Conservation (phyloP, 2,329 filamentous ascomycete genomes). For the Calycina herbarum region DNA sequence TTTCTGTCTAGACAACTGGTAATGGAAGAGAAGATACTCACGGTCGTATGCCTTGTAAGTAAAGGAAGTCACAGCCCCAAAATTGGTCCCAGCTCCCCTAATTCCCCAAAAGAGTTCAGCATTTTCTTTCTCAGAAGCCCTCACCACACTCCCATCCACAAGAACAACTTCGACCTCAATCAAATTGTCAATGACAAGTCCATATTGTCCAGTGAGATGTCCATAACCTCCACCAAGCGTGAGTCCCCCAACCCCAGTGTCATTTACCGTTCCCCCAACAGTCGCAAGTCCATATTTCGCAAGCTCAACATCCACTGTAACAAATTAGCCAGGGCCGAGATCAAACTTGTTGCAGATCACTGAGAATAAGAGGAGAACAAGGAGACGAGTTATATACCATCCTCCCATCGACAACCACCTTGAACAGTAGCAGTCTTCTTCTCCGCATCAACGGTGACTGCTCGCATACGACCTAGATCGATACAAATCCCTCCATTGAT, state of each 20-base stretch:
- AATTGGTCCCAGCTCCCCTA: conserved; percentile 35
- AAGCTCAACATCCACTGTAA: conserved; percentile 22
- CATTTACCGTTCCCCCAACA: conserved; percentile 30
- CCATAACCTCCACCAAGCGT: conserved; percentile 45
- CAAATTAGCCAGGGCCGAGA: too few relatives aligned
- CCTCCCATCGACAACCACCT: conserved; percentile 30
- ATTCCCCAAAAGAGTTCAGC: conserved; percentile 39
- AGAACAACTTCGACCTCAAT: conserved; percentile 35
- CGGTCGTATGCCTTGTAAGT: conserved; percentile 22
- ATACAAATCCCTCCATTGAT: conserved; percentile 27
- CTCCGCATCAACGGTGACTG: conserved; percentile 20
- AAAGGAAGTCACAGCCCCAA: conserved; percentile 25
- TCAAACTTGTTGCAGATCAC: too few relatives aligned
- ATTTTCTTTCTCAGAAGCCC: conserved; percentile 28
- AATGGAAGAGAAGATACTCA: conserved; percentile 20
- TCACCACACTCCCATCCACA: conserved; percentile 35
- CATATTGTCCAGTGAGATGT: conserved; percentile 47
- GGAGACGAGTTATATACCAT: conserved; percentile 4
- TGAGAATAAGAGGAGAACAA: too few relatives aligned
- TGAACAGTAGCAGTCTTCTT: conserved; percentile 23
- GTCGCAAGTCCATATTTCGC: conserved; percentile 24
- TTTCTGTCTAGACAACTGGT: not conserved
- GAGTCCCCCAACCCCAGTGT: conserved; percentile 27
- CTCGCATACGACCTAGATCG: conserved; percentile 27
- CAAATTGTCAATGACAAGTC: conserved; percentile 28